Evolutionary conservation across 306 rosid species (phyloP).

Genomic region (Ammopiptanthus mongolicus): DNA sequence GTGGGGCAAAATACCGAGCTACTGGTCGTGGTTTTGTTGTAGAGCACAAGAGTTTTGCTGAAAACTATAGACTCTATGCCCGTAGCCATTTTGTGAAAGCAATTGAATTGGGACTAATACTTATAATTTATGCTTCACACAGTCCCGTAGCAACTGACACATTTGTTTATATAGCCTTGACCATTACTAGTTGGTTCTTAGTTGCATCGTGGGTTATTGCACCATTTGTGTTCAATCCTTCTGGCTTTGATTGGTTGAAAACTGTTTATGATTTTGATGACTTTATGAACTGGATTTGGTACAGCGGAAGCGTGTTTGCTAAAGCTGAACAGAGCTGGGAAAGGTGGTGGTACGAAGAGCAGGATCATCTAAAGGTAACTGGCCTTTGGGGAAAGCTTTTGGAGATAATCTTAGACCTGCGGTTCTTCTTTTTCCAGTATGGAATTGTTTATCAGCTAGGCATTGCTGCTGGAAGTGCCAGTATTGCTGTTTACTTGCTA

Average conservation of each 20-base stretch:
- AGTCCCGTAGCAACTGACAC: conserved; percentile 44
- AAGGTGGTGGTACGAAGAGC: conserved; percentile 48
- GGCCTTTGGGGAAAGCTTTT: conserved; percentile 47
- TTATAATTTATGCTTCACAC: conserved; percentile 38
- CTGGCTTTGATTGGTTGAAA: conserved; percentile 55
- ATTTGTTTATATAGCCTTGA: conserved; percentile 44
- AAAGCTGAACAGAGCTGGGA: conserved; percentile 57
- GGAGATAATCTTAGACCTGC: conserved; percentile 44
- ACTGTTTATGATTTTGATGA: conserved; percentile 49
- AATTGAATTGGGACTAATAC: conserved; percentile 44
- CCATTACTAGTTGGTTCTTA: conserved; percentile 45
- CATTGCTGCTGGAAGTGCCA: conserved; percentile 28
- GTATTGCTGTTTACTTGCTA: conserved; percentile 40
- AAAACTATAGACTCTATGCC: conserved; percentile 39
- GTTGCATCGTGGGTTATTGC: conserved; percentile 45
- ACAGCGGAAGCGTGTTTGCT: conserved; percentile 43
- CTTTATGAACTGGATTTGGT: conserved; percentile 51
- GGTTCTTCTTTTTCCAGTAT: conserved; percentile 48
- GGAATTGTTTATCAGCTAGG: conserved; percentile 53
- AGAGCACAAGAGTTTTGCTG: conserved; percentile 45
- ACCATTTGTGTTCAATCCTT: conserved; percentile 47
- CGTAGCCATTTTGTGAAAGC: conserved; percentile 55
- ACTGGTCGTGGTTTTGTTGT: conserved; percentile 56
- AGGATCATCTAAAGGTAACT: conserved; percentile 42
- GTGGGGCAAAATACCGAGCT: conserved; percentile 51